Evolutionary conservation across 306 rosid genomes (phyloP).

Genomic region (Carpinus fangiana): DNA sequence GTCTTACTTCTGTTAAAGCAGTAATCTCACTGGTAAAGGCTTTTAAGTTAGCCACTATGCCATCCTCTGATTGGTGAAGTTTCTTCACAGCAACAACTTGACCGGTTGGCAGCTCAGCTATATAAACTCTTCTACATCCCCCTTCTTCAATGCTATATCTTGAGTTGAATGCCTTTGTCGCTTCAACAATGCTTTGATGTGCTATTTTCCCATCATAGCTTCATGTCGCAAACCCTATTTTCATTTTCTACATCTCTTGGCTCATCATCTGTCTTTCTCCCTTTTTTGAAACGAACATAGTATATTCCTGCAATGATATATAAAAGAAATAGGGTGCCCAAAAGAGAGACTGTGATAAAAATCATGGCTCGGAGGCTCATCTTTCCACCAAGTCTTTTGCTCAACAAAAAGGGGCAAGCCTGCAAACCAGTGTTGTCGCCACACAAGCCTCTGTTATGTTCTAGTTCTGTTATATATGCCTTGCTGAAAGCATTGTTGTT

Average conservation of each 20-base stretch:
- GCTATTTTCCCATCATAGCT: background rate
- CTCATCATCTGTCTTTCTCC: background rate
- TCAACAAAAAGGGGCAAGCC: background rate
- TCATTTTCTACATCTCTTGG: background rate
- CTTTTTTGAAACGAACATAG: background rate
- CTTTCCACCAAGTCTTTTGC: background rate
- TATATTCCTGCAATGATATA: background rate
- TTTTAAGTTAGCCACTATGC: background rate
- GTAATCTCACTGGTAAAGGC: conserved; percentile 23
- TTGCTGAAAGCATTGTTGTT: background rate
- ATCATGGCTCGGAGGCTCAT: background rate
- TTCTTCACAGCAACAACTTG: conserved; percentile 28
- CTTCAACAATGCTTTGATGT: background rate
- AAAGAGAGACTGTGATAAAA: background rate
- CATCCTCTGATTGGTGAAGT: conserved; percentile 14
- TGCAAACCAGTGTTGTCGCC: background rate
- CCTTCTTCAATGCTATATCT: background rate
- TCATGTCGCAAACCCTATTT: background rate
- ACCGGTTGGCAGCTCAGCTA: conserved; percentile 20
- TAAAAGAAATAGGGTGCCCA: background rate
- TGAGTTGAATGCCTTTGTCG: background rate
- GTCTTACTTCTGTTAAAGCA: background rate
- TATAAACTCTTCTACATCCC: conserved; percentile 11
- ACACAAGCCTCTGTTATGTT: background rate
- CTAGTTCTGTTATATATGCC: background rate